Evolutionary conservation across 2,329 filamentous ascomycete species (phyloP).

Genomic region (Sclerotiophoma versabilis): DNA sequence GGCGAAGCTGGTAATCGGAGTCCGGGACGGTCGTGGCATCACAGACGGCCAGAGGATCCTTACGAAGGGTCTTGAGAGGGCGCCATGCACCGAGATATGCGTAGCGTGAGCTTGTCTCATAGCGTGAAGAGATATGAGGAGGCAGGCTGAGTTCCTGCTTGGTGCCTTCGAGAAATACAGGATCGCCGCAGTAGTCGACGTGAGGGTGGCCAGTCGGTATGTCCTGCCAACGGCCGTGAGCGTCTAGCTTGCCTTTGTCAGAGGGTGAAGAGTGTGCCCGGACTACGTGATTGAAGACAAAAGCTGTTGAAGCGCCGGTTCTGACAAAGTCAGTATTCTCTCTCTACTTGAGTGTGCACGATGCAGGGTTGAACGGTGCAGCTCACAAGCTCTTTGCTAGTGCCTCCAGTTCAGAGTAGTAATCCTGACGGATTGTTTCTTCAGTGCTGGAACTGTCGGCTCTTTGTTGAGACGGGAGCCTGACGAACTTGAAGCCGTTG

Average conservation of each 20-base stretch:
- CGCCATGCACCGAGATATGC: conserved; percentile 43
- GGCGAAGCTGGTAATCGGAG: conserved; percentile 24
- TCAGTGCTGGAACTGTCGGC: conserved; percentile 17
- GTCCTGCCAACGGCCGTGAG: conserved; percentile 53
- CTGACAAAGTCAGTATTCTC: conserved; percentile 5
- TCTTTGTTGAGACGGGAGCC: conserved; percentile 9
- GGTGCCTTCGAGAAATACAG: conserved; percentile 19
- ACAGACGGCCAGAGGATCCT: conserved; percentile 38
- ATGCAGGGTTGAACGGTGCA: not conserved
- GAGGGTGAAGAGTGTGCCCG: conserved; percentile 56
- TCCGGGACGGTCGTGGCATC: conserved; percentile 27
- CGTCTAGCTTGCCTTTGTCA: conserved; percentile 52
- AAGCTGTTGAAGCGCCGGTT: conserved; percentile 23
- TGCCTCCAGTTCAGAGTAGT: conserved; percentile 27
- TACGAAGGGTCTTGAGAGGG: conserved; percentile 29
- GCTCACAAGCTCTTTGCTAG: conserved; percentile 22
- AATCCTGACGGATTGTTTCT: conserved; percentile 22
- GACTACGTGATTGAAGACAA: conserved; percentile 49
- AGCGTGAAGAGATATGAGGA: conserved; percentile 8
- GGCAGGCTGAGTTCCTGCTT: conserved; percentile 27
- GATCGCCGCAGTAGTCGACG: conserved; percentile 28
- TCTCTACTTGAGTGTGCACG: not conserved
- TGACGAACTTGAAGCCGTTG: conserved; percentile 21
- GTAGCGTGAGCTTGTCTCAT: conserved; percentile 23
- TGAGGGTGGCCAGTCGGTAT: conserved; percentile 30